Evolutionary conservation across 2,329 filamentous ascomycete species (phyloP), one percentile per base, ranked within the genome.

Genomic region (Allantophomopsis cytisporea): DNA sequence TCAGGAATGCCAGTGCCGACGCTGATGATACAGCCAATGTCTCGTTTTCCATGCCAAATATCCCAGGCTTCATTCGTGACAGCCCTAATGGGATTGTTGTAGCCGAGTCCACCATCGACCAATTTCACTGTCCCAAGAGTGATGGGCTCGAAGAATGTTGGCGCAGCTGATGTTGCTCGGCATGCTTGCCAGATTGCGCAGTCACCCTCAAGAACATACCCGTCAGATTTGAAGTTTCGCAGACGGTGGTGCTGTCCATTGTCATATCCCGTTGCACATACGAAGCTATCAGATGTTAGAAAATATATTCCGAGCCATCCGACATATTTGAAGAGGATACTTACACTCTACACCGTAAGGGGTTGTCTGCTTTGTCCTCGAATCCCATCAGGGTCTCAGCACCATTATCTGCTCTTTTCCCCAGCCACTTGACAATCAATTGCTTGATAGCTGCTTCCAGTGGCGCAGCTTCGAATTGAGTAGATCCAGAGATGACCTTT

Each of bases 81-180:
- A 15, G 42, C 36, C 10, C 39, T 28, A 15, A 40, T 39, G 20
- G 40, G 42, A 37, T 44, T 46, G 21, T 44, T 46, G 23, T 39
- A 21, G n/a, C 36, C 39, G 13, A 44, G 35, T 2, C 36, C 42
- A 16, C 38, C 42, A 30, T 46, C 42, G 2, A 46, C 42, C 39
- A 44, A 46, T 31, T 38, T 37, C n/a, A 35, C 35, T 16, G 20
- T 28, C 4, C 31, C 20, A 36, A 46, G 41, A 35, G 34, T 43
- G n/a, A 43, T 34, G 38, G 42, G 40, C 14, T 44, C 42, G 18
- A 46, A 44, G 39, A 41, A 44, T 38, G 28, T 38, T 5, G 42
- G 20, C 28, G 42, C 44, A 5, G 42, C 42, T 10, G 44, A 42
- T 7, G 42, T 44, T 14, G 44, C 44, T 41, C 38, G 39, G 14